Evolutionary conservation across 371 early-diverging fungal genomes (phyloP).

Genomic region (Batrachochytrium dendrobatidis): DNA sequence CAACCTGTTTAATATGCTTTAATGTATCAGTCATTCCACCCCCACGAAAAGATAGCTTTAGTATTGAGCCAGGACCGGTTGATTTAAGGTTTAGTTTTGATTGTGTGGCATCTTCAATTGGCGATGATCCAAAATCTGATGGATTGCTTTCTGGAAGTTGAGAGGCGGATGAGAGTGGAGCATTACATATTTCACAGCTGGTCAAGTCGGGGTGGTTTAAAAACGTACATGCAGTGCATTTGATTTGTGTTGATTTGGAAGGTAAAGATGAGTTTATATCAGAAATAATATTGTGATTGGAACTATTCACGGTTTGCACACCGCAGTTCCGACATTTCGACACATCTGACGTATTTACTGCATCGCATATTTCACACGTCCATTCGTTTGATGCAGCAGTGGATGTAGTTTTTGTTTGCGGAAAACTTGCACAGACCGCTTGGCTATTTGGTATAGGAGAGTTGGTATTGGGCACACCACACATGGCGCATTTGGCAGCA

Average conservation of each 20-base stretch:
- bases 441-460: not conserved
- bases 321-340: no score
- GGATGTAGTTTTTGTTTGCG: slow-evolving; percentile 2
- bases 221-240: slow-evolving; percentile 58
- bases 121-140: no score
- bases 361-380: no score
- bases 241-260: not conserved
- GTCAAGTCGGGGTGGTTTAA: slow-evolving; percentile 72
- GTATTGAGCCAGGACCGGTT: slow-evolving; percentile 7
- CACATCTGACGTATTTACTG: no score
- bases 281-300: slow-evolving; percentile 6
- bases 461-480: slow-evolving; percentile 50
- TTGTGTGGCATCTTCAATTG: no score
- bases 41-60: slow-evolving; percentile 70
- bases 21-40: slow-evolving; percentile 61
- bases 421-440: slow-evolving; percentile 5
- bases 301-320: not conserved
- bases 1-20: slow-evolving; percentile 48
- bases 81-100: no score
- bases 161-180: slow-evolving; percentile 13
- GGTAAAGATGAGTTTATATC: no score
- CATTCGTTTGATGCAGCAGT: no score
- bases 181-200: slow-evolving; percentile 52
- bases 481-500: slow-evolving; percentile 55
- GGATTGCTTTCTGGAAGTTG: no score